A percentile compares a stretch with the other conserved stretches of the same genome.
phyloP scores from a whole-genome alignment of 83 land plant species.

The Picea mariana region DNA sequence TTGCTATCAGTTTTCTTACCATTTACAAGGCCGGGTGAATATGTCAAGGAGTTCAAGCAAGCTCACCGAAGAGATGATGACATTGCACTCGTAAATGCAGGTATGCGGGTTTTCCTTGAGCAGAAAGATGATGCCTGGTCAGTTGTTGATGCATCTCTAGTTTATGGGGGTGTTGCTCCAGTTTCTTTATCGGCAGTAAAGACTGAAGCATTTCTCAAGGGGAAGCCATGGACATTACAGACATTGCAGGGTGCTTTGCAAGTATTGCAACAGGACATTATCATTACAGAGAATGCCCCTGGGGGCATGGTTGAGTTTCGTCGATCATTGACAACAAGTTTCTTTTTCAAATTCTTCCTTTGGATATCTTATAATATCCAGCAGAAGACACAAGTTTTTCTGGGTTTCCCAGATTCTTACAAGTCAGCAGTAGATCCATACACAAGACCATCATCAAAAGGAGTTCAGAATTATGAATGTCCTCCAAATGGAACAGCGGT shows the following conservation, averaged over 20 bases:
- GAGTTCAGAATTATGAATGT: conserved; percentile 72
- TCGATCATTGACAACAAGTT: conserved; percentile 75
- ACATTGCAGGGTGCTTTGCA: conserved; percentile 52
- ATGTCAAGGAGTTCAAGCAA: conserved; percentile 97
- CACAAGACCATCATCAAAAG: conserved; percentile 46
- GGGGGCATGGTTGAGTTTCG: conserved; percentile 99
- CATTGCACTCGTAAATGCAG: conserved; percentile 98
- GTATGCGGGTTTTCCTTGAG: conserved; percentile 72
- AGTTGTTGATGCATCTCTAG: conserved; percentile 78
- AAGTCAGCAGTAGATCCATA: conserved; percentile 63
- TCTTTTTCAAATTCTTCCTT: conserved; percentile 91
- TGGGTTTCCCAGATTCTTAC: conserved; percentile 50
- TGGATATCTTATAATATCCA: conserved; percentile 67
- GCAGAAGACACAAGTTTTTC: conserved; percentile 34
- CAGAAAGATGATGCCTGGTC: conserved; percentile 48
- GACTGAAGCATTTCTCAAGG: conserved; percentile 67
- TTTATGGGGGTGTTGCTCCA: conserved; percentile 94
- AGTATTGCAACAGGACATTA: conserved; percentile 57
- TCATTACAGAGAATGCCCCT: conserved; percentile 81
- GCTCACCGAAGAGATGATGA: conserved; percentile 98
- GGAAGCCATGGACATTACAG: conserved; percentile 66
- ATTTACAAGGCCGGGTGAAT: conserved; percentile 84
- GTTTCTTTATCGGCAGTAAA: conserved; percentile 57
- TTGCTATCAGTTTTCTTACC: conserved; percentile 81
- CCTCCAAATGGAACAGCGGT: conserved; percentile 66